Evolutionary conservation across 306 rosid species (phyloP).

Genomic region (Cajanus cajan): DNA sequence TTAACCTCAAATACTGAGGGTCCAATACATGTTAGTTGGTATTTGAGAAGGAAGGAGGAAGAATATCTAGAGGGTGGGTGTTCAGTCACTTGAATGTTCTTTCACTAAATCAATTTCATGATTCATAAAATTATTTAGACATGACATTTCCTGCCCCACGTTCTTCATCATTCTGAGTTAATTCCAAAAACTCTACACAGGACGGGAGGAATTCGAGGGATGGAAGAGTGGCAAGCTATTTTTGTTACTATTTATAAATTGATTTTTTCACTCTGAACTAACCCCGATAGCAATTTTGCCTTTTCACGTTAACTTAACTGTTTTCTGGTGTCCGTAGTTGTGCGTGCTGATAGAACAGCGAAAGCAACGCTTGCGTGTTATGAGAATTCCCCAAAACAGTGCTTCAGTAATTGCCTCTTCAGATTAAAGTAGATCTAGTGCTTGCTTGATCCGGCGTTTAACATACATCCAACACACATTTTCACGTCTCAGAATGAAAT

Average conservation of each 20-base stretch:
- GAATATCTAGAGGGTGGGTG: conserved; percentile 1
- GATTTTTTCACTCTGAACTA: background rate
- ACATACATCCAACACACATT: background rate
- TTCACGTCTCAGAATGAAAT: background rate
- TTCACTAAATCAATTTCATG: background rate
- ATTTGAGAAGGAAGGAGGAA: background rate
- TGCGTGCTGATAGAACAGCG: background rate
- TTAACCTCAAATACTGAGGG: background rate
- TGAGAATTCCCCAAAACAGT: background rate
- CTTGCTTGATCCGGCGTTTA: background rate
- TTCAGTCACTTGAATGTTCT: conserved; percentile 24
- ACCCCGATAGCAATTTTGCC: background rate
- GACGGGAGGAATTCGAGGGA: background rate
- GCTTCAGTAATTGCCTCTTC: background rate
- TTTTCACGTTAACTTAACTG: background rate
- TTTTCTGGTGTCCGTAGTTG: background rate
- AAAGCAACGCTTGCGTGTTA: background rate
- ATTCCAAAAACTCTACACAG: background rate
- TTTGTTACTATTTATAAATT: background rate
- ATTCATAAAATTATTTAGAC: conserved; percentile 2
- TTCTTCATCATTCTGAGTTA: background rate
- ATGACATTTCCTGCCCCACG: conserved; percentile 18
- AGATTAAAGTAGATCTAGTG: background rate
- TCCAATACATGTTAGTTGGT: background rate
- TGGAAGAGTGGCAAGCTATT: background rate